Evolutionary conservation across 768 basidiomycete species (phyloP), one percentile per base, ranked within the genome.

Genomic region (Lactifluus piperatus): DNA sequence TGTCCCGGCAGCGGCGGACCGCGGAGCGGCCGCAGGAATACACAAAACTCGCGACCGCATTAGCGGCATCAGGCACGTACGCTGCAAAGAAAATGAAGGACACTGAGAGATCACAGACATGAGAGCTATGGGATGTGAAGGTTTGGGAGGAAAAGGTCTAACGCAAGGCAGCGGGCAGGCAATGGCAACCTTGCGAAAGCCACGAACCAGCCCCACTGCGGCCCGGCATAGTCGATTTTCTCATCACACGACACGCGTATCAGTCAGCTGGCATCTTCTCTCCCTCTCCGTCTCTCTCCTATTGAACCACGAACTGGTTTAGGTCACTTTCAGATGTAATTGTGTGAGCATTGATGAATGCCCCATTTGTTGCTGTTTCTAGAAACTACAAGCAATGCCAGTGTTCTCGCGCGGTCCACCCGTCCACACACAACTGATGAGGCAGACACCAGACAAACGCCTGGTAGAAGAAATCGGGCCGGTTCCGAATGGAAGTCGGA

Each of bases 121-220:
- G 14, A 41, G 49, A 13, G 30, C 37, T 50, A 56, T 47, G 55
- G 10, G 47, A 27, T 4, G 27, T 51, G 34, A 20, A 24, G 20
- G 43, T 20, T 29, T 4, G 36, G 27, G n/a, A 32, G 34, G 24
- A 20, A 46, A n/a, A n/a, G 16, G 4, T 22, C 26, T 11, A 56
- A 54, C 60, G 60, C 54, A 50, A 61, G 60, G 60, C 55, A 56
- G 24, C 54, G 8, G 54, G 18, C 24, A 60, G 47, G 59, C 53
- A 30, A 4, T 24, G 9, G 5, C 32, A 24, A 20, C 24, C 32
- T 24, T 20, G 22, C 27, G 48, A 50, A 36, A 9, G 20, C 49
- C 34, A 36, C 48, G 43, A 48, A 32, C 20, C 34, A 24, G 52
- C 26, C 24, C 47, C 43, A 4, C 53, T 10, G 4, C 59, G 60